Evolutionary conservation across 176 grass and related monocot genomes (phyloP).

Genomic region (Themeda triandra): DNA sequence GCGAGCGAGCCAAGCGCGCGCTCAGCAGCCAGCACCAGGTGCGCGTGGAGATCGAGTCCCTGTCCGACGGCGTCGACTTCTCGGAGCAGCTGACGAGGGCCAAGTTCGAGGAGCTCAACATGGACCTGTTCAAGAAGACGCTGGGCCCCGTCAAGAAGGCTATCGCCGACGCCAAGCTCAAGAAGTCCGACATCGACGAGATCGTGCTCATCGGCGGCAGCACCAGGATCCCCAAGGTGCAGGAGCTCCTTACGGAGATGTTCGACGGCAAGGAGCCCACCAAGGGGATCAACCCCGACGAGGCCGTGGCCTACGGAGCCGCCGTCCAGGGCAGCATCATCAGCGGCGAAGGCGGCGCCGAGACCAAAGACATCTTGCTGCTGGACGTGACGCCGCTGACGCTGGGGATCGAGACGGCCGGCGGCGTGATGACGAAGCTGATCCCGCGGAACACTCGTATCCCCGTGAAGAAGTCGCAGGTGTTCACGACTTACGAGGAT

Average conservation of each 20-base stretch:
- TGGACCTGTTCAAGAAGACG: slow-evolving; percentile 66
- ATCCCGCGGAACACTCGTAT: slow-evolving; percentile 46
- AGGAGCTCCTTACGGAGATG: slow-evolving; percentile 40
- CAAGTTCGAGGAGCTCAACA: slow-evolving; percentile 47
- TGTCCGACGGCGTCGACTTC: slow-evolving; percentile 35
- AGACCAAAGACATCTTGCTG: slow-evolving; percentile 27
- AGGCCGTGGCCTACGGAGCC: slow-evolving; percentile 46
- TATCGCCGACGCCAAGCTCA: slow-evolving; percentile 25
- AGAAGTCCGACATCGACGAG: slow-evolving; percentile 29
- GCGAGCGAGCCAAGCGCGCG: slow-evolving; percentile 40
- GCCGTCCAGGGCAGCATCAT: slow-evolving; percentile 35
- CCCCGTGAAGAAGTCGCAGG: slow-evolving; percentile 31
- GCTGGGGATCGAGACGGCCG: slow-evolving; percentile 41
- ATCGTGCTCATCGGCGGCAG: slow-evolving; percentile 42
- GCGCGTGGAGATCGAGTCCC: slow-evolving; percentile 30
- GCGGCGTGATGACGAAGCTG: slow-evolving; percentile 44
- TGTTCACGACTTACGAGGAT: slow-evolving; percentile 46
- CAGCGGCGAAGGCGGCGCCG: slow-evolving; percentile 19
- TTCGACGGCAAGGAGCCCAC: slow-evolving; percentile 33
- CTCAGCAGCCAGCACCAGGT: slow-evolving; percentile 45
- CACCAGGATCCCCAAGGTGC: slow-evolving; percentile 53
- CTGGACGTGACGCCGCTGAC: slow-evolving; percentile 29
- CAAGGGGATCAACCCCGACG: slow-evolving; percentile 53
- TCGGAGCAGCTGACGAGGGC: slow-evolving; percentile 29
- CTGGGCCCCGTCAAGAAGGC: slow-evolving; percentile 29